Evolutionary conservation across 2,329 filamentous ascomycete species (phyloP).

Genomic region (Fusarium illudens): DNA sequence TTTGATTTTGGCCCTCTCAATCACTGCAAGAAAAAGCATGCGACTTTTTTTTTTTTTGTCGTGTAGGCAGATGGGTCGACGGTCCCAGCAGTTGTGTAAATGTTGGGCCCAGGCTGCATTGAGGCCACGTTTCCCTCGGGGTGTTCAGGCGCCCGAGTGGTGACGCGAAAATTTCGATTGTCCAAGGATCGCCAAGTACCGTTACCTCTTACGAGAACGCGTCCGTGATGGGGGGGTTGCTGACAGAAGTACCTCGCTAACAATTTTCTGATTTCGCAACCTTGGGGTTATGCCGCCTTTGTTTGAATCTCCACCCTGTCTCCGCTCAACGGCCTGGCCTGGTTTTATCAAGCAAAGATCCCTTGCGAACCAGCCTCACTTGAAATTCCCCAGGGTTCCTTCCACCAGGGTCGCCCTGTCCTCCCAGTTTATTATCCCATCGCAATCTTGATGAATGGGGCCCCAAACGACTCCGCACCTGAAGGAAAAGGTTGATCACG

Average conservation of each 20-base stretch:
- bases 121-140: constrained; percentile 33
- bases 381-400: constrained; percentile 30
- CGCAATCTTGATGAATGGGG: constrained; percentile 9
- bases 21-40: neutral
- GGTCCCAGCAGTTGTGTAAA: neutral
- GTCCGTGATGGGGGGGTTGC: constrained; percentile 31
- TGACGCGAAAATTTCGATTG: constrained; percentile 46
- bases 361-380: constrained; percentile 30
- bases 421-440: constrained; percentile 16
- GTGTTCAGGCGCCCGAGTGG: constrained; percentile 33
- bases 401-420: constrained; percentile 27
- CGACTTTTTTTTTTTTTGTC: neutral
- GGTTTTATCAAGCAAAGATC: constrained; percentile 22
- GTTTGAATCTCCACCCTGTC: constrained; percentile 20
- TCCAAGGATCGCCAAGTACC: constrained; percentile 42
- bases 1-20: neutral
- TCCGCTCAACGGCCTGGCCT: constrained; percentile 8
- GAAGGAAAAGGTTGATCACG: neutral
- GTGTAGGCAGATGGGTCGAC: neutral
- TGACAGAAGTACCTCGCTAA: constrained; percentile 50
- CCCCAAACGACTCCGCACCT: constrained; percentile 19
- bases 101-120: constrained; percentile 7
- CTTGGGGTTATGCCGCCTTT: neutral
- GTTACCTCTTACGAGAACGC: constrained; percentile 42
- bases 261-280: constrained; percentile 44